A percentile compares a stretch with the other conserved stretches of the same genome.
Evolutionary conservation across 2,329 filamentous ascomycete genomes (phyloP).

Genomic region (Daldinia sp.): DNA sequence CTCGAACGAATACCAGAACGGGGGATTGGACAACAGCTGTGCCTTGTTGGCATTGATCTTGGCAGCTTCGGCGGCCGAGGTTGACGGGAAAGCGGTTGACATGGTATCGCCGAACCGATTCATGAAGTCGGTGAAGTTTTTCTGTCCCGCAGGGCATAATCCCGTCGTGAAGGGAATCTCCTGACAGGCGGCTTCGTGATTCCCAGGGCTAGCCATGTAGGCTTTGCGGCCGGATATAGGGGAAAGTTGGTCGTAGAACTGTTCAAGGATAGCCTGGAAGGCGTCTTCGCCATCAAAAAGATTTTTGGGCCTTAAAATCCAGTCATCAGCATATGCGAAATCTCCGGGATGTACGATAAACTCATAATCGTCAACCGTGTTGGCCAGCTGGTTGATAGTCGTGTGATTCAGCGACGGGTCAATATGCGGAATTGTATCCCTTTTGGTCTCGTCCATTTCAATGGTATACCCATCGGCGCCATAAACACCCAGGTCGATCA

Average conservation of each 20-base stretch:
- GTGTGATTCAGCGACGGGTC: slow-evolving; percentile 67
- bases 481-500: slow-evolving; percentile 68
- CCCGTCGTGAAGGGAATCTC: slow-evolving; percentile 55
- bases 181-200: slow-evolving; percentile 69
- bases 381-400: slow-evolving; percentile 67
- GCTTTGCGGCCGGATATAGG: slow-evolving; percentile 65
- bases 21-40: slow-evolving; percentile 59
- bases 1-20: slow-evolving; percentile 72
- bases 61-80: slow-evolving; percentile 58
- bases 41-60: slow-evolving; percentile 61
- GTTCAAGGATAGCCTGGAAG: slow-evolving; percentile 68
- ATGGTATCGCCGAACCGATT: slow-evolving; percentile 66
- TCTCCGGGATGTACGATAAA: slow-evolving; percentile 67
- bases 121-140: slow-evolving; percentile 71
- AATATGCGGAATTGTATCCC: slow-evolving; percentile 62
- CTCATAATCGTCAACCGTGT: slow-evolving; percentile 67
- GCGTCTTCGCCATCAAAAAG: slow-evolving; percentile 61
- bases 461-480: slow-evolving; percentile 66
- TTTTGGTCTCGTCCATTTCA: slow-evolving; percentile 57
- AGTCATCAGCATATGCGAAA: slow-evolving; percentile 70
- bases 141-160: slow-evolving; percentile 64
- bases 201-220: slow-evolving; percentile 69
- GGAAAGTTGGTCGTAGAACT: slow-evolving; percentile 67
- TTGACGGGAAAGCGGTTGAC: slow-evolving; percentile 64
- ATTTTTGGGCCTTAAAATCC: slow-evolving; percentile 62